phyloP scores from a whole-genome alignment of 768 basidiomycete genomes.

The Russula olivacea region DNA sequence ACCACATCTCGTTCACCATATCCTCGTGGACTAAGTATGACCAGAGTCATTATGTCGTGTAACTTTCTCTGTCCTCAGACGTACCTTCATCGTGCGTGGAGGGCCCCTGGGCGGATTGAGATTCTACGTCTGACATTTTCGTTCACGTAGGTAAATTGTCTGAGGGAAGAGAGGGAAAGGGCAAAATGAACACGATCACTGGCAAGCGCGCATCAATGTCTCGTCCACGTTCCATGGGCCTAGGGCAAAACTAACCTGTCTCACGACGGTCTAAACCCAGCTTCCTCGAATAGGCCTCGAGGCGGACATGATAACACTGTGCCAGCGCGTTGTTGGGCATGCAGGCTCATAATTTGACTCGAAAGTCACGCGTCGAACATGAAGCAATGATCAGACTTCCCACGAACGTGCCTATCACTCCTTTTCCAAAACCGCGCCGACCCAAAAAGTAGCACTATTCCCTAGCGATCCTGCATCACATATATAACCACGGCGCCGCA shows the following conservation, averaged over 20 bases:
- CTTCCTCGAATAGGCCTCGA: too few species aligned
- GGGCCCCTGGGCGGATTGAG: background rate
- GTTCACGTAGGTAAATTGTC: background rate
- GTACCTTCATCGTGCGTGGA: background rate
- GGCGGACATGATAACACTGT: background rate
- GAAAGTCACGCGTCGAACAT: background rate
- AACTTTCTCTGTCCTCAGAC: background rate
- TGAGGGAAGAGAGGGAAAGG: background rate
- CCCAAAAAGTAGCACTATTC: too few species aligned
- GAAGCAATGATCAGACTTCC: too few species aligned
- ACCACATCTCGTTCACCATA: constrained; percentile 14
- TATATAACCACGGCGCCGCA: background rate
- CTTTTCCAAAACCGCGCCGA: too few species aligned
- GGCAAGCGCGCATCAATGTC: background rate
- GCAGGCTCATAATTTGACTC: too few species aligned
- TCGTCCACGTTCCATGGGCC: background rate
- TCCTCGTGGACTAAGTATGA: background rate
- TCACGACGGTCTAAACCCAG: too few species aligned
- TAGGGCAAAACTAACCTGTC: too few species aligned
- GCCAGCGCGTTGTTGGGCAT: too few species aligned
- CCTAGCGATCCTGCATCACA: background rate
- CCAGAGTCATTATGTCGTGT: background rate
- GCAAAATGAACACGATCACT: background rate
- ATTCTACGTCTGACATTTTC: background rate
- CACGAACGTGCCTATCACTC: background rate